These are phyloP conservation scores for Fraxinus velutina DNA, from an alignment of 305 asterid species.

Conservation along the genomic window DNA sequence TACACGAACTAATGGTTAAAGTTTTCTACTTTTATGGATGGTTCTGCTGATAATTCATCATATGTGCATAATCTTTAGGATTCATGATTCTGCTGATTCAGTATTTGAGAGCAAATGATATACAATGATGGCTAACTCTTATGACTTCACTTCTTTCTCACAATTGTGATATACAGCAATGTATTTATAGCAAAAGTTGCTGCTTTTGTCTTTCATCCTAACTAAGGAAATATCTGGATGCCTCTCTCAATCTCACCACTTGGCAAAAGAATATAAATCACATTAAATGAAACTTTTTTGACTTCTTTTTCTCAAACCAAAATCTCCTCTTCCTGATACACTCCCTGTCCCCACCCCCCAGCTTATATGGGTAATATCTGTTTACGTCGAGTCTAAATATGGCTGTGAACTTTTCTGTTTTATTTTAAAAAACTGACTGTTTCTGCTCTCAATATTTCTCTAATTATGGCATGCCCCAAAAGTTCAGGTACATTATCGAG, in stretches of 20 bases:
- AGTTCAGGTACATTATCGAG: slow-evolving; percentile 89
- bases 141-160: background rate
- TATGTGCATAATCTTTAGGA: slow-evolving; percentile 13
- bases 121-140: background rate
- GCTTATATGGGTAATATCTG: background rate
- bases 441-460: slow-evolving; percentile 19
- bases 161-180: background rate
- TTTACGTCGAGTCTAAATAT: slow-evolving; percentile 3
- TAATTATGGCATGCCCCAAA: slow-evolving; percentile 31
- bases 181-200: background rate
- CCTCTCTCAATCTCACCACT: slow-evolving; percentile 14
- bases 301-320: background rate
- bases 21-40: background rate
- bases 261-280: slow-evolving; percentile 4
- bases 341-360: background rate
- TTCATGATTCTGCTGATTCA: background rate
- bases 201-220: slow-evolving; percentile 2
- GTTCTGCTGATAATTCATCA: background rate
- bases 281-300: background rate
- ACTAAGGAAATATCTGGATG: background rate
- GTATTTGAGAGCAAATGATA: background rate
- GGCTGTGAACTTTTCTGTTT: slow-evolving; percentile 4
- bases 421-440: background rate
- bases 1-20: background rate
- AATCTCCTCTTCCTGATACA: background rate